A percentile compares a stretch with the other conserved stretches of the same genome.
Evolutionary conservation across 345 rosid genomes (phyloP).

Genomic region (Turritis glabra): DNA sequence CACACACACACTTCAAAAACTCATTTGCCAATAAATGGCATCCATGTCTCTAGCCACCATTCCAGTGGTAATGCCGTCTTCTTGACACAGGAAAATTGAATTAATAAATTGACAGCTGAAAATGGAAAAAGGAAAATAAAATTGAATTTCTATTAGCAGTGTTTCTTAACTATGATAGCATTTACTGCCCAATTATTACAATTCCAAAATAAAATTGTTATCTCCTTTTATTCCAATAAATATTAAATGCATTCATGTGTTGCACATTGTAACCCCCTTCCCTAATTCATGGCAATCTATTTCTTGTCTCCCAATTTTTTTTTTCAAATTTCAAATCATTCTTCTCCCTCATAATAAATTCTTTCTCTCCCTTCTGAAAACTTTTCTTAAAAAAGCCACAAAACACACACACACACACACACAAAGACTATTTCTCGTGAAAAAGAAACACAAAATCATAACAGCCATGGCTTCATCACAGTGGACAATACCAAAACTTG

Average conservation of each 20-base stretch:
- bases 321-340: conserved; percentile 59
- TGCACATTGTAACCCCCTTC: conserved; percentile 41
- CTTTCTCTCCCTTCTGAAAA: conserved; percentile 3
- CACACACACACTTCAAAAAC: neutral
- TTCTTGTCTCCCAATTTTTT: conserved; percentile 1
- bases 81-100: conserved; percentile 1
- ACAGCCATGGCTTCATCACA: conserved; percentile 48
- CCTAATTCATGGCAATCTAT: conserved; percentile 35
- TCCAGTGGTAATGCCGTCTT: neutral
- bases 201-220: neutral
- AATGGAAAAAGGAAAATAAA: neutral
- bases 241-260: conserved; percentile 47
- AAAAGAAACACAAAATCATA: neutral
- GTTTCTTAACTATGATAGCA: conserved; percentile 32
- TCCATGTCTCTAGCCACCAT: conserved; percentile 1
- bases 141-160: conserved; percentile 1
- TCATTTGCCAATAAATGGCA: neutral
- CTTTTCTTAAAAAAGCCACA: conserved; percentile 8
- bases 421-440: neutral
- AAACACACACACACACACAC: neutral
- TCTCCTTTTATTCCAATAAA: conserved; percentile 29
- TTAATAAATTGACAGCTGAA: neutral
- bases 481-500: conserved; percentile 51
- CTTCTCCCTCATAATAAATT: conserved; percentile 32
- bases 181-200: conserved; percentile 39